Conservation (phyloP, 2,329 filamentous ascomycete genomes). For the Gnomoniopsis sp. region DNA sequence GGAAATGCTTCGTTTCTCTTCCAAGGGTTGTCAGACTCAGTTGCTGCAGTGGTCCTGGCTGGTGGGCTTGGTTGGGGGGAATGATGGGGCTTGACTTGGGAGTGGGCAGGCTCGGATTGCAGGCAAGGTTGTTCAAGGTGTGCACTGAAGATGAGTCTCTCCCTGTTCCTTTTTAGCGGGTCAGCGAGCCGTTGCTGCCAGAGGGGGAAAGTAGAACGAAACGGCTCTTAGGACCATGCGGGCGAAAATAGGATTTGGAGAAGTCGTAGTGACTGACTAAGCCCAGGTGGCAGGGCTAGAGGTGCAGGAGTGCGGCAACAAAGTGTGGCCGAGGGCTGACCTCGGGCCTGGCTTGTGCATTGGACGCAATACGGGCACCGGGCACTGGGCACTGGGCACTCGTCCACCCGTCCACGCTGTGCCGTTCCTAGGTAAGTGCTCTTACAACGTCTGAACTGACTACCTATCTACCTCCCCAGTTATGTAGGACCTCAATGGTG, state of each 20-base stretch:
- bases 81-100: too few relatives aligned
- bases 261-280: not conserved
- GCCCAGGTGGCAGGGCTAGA: not conserved
- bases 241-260: too few relatives aligned
- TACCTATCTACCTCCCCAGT: too few relatives aligned
- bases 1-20: not conserved
- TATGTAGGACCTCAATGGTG: too few relatives aligned
- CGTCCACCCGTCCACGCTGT: too few relatives aligned
- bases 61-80: not conserved
- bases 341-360: too few relatives aligned
- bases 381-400: too few relatives aligned
- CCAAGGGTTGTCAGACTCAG: not conserved
- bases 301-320: not conserved
- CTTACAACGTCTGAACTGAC: too few relatives aligned
- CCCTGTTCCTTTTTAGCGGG: conserved; percentile 5
- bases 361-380: too few relatives aligned
- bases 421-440: too few relatives aligned
- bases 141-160: not conserved
- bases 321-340: not conserved
- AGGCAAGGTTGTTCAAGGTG: not conserved
- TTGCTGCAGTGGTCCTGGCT: not conserved
- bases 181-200: not conserved
- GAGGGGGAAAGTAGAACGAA: not conserved
- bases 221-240: too few relatives aligned
- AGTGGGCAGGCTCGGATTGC: too few relatives aligned